Conservation (phyloP, 208 protist genomes). For the Wallacemonas sp. region DNA sequence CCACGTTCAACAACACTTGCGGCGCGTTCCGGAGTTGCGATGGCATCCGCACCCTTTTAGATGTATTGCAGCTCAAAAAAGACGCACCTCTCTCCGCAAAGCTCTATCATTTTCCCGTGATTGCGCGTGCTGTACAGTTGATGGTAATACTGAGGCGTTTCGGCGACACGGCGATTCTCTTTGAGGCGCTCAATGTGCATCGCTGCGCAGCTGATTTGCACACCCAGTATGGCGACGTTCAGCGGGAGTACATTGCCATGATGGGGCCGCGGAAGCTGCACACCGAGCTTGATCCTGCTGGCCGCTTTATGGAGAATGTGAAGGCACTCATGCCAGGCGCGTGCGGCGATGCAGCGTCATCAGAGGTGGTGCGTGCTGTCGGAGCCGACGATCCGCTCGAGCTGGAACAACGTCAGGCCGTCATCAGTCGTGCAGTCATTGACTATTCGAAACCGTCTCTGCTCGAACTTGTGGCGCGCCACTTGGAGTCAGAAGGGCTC, state of each 20-base stretch:
- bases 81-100: constrained; percentile 76
- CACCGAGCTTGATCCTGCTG: constrained; percentile 68
- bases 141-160: constrained; percentile 73
- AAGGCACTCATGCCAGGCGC: constrained; percentile 56
- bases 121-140: constrained; percentile 80
- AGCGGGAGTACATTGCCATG: constrained; percentile 78
- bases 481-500: constrained; percentile 74
- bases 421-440: constrained; percentile 71
- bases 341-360: constrained; percentile 49
- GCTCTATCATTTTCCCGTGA: constrained; percentile 79
- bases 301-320: constrained; percentile 84
- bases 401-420: constrained; percentile 68
- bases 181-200: constrained; percentile 78
- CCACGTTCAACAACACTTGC: constrained; percentile 72
- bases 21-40: constrained; percentile 66
- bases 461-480: constrained; percentile 63
- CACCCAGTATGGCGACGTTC: constrained; percentile 66
- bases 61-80: constrained; percentile 62
- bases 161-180: constrained; percentile 73
- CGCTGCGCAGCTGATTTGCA: constrained; percentile 67
- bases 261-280: constrained; percentile 61
- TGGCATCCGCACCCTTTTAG: constrained; percentile 76
- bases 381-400: constrained; percentile 49
- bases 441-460: constrained; percentile 81
- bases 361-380: constrained; percentile 36